Evolutionary conservation across 2,329 filamentous ascomycete genomes (phyloP).

Genomic region (Talaromyces rugulosus): DNA sequence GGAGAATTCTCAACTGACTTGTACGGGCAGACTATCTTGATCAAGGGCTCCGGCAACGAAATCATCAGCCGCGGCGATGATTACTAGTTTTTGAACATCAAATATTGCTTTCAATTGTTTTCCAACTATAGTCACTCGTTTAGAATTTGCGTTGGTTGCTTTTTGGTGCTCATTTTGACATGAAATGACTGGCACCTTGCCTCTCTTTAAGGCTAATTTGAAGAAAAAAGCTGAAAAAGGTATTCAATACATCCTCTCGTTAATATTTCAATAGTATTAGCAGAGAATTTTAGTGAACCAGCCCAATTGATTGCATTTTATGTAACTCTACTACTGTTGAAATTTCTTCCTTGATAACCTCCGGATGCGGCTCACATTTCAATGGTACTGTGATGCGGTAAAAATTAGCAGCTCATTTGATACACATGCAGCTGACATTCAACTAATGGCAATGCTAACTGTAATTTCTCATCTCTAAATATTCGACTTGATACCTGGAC

Average conservation of each 20-base stretch:
- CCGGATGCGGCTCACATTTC: too few species aligned
- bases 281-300: not conserved
- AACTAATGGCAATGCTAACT: too few species aligned
- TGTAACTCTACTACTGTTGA: not conserved
- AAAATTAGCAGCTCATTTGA: too few species aligned
- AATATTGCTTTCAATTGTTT: not conserved
- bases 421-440: too few species aligned
- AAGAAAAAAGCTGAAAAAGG: too few species aligned
- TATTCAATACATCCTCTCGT: not conserved
- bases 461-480: too few species aligned
- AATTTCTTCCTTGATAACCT: too few species aligned
- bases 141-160: not conserved
- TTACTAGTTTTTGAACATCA: conserved; percentile 19
- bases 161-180: not conserved
- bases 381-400: too few species aligned
- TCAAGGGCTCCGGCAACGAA: conserved; percentile 38
- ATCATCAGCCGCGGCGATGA: conserved; percentile 36
- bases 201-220: not conserved
- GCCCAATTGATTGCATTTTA: not conserved
- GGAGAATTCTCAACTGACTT: conserved; percentile 2
- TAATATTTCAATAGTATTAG: not conserved
- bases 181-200: not conserved
- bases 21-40: conserved; percentile 33
- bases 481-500: too few species aligned
- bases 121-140: not conserved